Percentiles rank a stretch among this genome's conserved stretches.
Conservation (phyloP, 108 stramenopile species). For the Mayamaea pseudoterrestris region DNA sequence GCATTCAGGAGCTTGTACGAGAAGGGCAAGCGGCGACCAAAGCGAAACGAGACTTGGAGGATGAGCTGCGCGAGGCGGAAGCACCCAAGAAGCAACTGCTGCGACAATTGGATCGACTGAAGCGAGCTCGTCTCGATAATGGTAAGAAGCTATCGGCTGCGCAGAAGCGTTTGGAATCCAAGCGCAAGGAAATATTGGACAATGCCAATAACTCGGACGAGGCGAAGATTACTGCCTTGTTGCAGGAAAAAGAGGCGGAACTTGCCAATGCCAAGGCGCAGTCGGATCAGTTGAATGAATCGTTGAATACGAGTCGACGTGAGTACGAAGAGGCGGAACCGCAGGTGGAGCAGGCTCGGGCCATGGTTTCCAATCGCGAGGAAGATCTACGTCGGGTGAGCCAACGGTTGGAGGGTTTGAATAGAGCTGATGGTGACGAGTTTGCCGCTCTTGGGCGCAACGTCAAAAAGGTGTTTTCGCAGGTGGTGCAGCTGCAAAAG, state of each 20-base stretch:
- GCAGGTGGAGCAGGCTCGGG: neutral
- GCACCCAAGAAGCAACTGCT: slow-evolving; percentile 36
- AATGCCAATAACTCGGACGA: slow-evolving; percentile 46
- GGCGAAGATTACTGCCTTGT: slow-evolving; percentile 16
- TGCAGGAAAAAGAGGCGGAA: slow-evolving; percentile 19
- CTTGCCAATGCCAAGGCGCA: slow-evolving; percentile 34
- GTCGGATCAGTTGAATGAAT: slow-evolving; percentile 11
- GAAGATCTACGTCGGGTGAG: slow-evolving; percentile 13
- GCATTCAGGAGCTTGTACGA: slow-evolving; percentile 31
- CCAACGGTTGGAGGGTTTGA: slow-evolving; percentile 25
- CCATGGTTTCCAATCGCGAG: no score
- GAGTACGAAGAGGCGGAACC: neutral
- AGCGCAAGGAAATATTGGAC: slow-evolving; percentile 41
- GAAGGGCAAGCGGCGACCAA: slow-evolving; percentile 44
- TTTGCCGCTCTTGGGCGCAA: no score
- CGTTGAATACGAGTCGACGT: neutral
- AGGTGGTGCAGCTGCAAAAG: slow-evolving; percentile 19
- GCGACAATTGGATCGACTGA: slow-evolving; percentile 22
- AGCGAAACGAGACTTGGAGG: slow-evolving; percentile 36
- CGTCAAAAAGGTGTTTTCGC: slow-evolving; percentile 19
- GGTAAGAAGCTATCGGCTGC: slow-evolving; percentile 23
- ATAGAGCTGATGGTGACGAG: slow-evolving; percentile 26
- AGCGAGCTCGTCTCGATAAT: slow-evolving; percentile 21
- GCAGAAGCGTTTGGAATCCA: slow-evolving; percentile 34
- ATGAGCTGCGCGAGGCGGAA: slow-evolving; percentile 29